These are phyloP conservation scores for Clathrus columnatus DNA, from an alignment of 768 basidiomycete species.

Conservation along the genomic window DNA sequence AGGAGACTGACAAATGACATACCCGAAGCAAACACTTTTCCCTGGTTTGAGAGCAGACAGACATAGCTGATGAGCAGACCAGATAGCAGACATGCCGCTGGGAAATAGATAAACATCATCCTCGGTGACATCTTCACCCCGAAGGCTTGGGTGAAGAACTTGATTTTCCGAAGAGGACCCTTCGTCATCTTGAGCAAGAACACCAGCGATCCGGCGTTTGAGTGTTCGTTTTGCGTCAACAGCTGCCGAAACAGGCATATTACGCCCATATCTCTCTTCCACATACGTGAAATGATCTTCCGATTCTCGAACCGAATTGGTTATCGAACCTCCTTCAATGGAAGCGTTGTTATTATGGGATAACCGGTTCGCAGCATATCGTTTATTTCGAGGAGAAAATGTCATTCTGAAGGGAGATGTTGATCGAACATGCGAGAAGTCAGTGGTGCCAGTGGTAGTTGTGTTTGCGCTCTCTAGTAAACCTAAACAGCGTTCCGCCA, in stretches of 20 bases:
- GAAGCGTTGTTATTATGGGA: neutral
- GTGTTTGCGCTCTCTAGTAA: conserved; percentile 25
- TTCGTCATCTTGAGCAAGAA: conserved; percentile 24
- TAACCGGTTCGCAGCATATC: conserved; percentile 3
- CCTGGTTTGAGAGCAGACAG: conserved; percentile 22
- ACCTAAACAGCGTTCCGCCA: conserved; percentile 36
- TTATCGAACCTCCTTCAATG: too few species aligned
- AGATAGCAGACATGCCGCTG: conserved; percentile 47
- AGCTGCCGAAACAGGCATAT: conserved; percentile 38
- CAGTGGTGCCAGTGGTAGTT: neutral
- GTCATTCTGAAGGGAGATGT: conserved; percentile 21
- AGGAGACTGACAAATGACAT: conserved; percentile 17
- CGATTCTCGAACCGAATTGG: too few species aligned
- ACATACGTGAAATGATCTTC: conserved; percentile 75
- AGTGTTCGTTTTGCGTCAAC: conserved; percentile 37
- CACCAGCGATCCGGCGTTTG: conserved; percentile 38
- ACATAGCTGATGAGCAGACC: conserved; percentile 37
- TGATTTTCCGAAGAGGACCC: conserved; percentile 11
- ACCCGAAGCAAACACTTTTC: conserved; percentile 41
- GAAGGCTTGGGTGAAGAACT: conserved; percentile 15
- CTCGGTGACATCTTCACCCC: conserved; percentile 27
- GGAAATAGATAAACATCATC: conserved; percentile 44
- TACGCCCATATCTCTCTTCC: conserved; percentile 92
- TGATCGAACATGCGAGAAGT: neutral
- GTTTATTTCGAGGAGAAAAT: conserved; percentile 6